Base-by-base conservation (phyloP, 2,329 filamentous ascomycete genomes). In the Dissoconium aciculare region DNA sequence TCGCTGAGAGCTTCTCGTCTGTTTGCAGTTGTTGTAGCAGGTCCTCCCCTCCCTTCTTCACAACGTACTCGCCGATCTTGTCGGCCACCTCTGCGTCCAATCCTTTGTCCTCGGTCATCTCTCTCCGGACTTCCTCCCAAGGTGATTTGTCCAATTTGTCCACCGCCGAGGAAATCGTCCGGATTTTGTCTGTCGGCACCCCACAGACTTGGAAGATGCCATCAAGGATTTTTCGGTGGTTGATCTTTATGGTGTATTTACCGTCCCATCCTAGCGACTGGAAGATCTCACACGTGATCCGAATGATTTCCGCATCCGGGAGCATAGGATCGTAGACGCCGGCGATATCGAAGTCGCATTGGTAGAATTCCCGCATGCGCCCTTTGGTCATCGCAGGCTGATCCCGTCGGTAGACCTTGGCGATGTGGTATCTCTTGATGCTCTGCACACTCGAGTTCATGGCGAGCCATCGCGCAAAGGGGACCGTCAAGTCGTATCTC, bases 341-440 rank as follows among this genome's bases (percentile, higher is more conserved):
- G 9, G 85, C 85, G 58, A 94, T 87, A 53, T 94, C 85, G 51
- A 94, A 91, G 59, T 95, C 87, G 62, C 85, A 94, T 58, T 94
- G 85, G 62, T 91, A 93, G 58, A 93, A 93, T 59, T 94, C 87
- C 50, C 87, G 72, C 78, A 93, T 89, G 32, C 85, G 74, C 30
- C 85, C 87, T 55, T 91, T 89, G 39, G 78, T 81, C 61, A 94
- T 82, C 38, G 83, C 79, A 14, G 79, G 79, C 55, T 84, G 78
- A 54, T 85, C 79, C 53, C 78, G 63, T 39, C 79, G 67, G 60
- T 84, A 85, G 30, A 93, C 85, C 62, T 93, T 93, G 45, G 83
- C 84, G 45, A 95, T 85, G 61, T 93, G 84, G 57, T 92, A 94
- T 49, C 87, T 72, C 64, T 92, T 93, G 61, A 93, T 87, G 56